These are phyloP conservation scores for Toxicodendron radicans DNA, from an alignment of 345 rosid species.

Conservation along the genomic window DNA sequence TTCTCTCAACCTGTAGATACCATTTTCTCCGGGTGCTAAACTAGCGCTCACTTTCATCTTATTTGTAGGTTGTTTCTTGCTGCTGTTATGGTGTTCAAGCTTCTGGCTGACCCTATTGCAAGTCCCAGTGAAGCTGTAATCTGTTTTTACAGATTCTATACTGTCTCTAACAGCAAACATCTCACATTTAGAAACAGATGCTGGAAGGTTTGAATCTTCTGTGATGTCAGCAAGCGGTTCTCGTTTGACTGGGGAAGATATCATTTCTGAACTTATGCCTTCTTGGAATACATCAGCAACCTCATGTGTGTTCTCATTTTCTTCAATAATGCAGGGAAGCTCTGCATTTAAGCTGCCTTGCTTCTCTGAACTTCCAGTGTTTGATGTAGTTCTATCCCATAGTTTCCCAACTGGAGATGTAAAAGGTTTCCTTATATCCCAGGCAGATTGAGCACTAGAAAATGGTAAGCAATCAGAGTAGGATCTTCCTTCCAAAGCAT, in stretches of 20 bases:
- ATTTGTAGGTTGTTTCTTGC: conserved; percentile 44
- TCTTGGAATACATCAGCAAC: conserved; percentile 42
- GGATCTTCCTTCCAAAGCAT: conserved; percentile 37
- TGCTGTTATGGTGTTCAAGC: conserved; percentile 37
- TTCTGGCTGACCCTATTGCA: conserved; percentile 45
- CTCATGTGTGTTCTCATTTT: conserved; percentile 62
- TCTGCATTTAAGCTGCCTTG: conserved; percentile 69
- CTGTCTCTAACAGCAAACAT: conserved; percentile 52
- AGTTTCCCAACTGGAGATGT: conserved; percentile 66
- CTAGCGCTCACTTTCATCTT: conserved; percentile 49
- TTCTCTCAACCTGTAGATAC: conserved; percentile 37
- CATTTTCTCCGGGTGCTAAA: conserved; percentile 27
- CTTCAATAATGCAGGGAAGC: conserved; percentile 86
- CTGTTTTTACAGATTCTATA: conserved; percentile 61
- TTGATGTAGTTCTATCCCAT: conserved; percentile 65
- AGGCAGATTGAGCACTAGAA: conserved; percentile 36
- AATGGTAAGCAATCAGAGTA: conserved; percentile 47
- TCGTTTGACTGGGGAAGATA: conserved; percentile 43
- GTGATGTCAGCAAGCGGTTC: conserved; percentile 58
- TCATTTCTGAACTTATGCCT: conserved; percentile 29
- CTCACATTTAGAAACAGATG: conserved; percentile 48
- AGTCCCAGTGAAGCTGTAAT: conserved; percentile 47
- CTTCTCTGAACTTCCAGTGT: conserved; percentile 68
- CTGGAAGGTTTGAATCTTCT: conserved; percentile 40
- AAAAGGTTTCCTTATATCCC: conserved; percentile 49